These are phyloP conservation scores for Phytophthora melonis DNA, from an alignment of 352 stramenopile genomes.

Conservation along the genomic window DNA sequence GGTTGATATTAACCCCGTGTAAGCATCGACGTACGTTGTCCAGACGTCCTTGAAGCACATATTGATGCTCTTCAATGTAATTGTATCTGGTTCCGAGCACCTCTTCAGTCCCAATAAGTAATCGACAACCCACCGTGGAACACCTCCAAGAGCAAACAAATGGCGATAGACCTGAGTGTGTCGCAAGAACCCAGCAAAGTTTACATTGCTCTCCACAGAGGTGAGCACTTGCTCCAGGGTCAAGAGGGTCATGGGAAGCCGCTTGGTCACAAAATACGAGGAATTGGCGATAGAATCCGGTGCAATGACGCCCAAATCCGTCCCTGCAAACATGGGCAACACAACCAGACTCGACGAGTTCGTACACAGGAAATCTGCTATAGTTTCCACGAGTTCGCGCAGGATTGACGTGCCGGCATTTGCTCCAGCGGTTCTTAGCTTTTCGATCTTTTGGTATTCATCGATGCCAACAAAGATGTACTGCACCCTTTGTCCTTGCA, in stretches of 20 bases:
- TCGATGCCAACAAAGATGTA: not conserved
- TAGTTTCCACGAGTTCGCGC: not conserved
- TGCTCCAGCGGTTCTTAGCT: constrained; percentile 19
- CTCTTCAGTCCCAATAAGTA: constrained; percentile 4
- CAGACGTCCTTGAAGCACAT: constrained; percentile 15
- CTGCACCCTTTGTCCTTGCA: not conserved
- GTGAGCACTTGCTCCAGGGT: not conserved
- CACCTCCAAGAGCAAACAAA: constrained; percentile 18
- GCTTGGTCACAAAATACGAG: not conserved
- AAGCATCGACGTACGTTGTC: not conserved
- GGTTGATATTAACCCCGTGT: not conserved
- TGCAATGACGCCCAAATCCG: not conserved
- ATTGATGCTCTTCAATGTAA: not conserved
- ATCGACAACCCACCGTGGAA: constrained; percentile 23
- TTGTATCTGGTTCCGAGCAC: not conserved
- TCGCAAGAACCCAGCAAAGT: constrained; percentile 1
- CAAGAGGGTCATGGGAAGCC: not conserved
- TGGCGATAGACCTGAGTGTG: constrained; percentile 1
- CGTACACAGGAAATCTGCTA: not conserved
- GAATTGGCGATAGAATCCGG: not conserved
- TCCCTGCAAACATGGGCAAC: not conserved
- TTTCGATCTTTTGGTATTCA: not conserved
- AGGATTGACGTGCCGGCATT: constrained; percentile 9
- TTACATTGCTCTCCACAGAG: constrained; percentile 8
- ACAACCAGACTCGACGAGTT: not conserved